Evolutionary conservation across 176 grass and related monocot species (phyloP), one percentile per base, ranked within the genome.

Genomic region (Ensete ventricosum): DNA sequence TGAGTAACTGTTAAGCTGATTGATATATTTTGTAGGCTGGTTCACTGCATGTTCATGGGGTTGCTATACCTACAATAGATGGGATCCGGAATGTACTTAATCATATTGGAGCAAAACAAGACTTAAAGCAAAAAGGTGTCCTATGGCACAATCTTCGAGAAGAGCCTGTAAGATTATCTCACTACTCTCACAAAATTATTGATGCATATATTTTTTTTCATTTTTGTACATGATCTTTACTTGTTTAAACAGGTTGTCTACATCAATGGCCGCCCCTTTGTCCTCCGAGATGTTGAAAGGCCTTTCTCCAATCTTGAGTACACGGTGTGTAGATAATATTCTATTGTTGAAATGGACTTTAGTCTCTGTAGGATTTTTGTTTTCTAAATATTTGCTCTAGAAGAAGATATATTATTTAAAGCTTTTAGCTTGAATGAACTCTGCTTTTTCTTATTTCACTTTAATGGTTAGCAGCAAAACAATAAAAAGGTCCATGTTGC

Each of bases 251-350:
- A 99, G 95, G 95, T 99, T 73, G 80, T 99, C 81, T 99, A 99
- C 81, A 87, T 99, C 75, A 94, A 94, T 23, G 77, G 81, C 14
- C 90, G 88, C 2, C 95, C 95, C 53, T 99, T 99, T 80, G 95
- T 99, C 78, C 72, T 99, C 74, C 80, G 95, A 84, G 95, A 99
- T 85, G 89, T 94, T 55, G 95, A 91, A 82, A 99, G 84, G 76
- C 95, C 95, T 65, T 99, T 99, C 79, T 99, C 95, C 63, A 99
- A 99, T 79, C 91, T 99, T 81, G 95, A 99, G 73, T 99, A 99
- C 79, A 99, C 88, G 84, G 95, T 99, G 71, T 75, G 88, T 67
- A 77, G 25, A 73, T 14, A 11, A 72, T 67, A 19, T 55, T 78
- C 71, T 26, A 73, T 73, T 71, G 77, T 8, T 1, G 53, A 51